These are phyloP conservation scores for Wickerhamiella australiensis DNA, from an alignment of 805 yeast species.

Conservation along the genomic window DNA sequence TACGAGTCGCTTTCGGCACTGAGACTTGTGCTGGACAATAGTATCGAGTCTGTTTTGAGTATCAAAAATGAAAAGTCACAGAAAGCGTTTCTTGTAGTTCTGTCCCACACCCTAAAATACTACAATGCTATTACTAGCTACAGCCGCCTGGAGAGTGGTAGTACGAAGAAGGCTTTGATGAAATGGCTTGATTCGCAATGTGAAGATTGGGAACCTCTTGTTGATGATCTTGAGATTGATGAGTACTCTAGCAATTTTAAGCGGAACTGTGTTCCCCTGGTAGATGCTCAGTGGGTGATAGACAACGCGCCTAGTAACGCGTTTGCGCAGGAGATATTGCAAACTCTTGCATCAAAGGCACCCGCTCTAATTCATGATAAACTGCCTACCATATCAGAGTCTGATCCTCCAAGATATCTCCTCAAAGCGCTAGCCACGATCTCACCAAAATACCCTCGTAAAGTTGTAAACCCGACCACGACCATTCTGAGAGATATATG, in stretches of 20 bases:
- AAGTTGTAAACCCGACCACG: conserved; percentile 6
- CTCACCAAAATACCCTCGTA: conserved; percentile 1
- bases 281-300: not conserved
- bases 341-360: not conserved
- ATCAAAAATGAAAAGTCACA: not conserved
- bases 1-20: not conserved
- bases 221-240: not conserved
- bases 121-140: not conserved
- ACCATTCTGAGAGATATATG: conserved; percentile 3
- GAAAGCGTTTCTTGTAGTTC: not conserved
- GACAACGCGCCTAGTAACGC: not conserved
- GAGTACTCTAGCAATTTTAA: not conserved
- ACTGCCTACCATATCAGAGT: not conserved
- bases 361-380: not conserved
- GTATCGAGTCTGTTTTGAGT: not conserved
- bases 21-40: not conserved
- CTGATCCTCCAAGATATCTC: not conserved
- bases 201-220: not conserved
- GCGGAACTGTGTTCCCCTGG: not conserved
- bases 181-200: conserved; percentile 1
- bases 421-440: not conserved
- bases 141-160: not conserved
- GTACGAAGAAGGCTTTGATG: not conserved
- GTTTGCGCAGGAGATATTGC: not conserved
- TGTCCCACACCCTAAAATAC: not conserved